Conservation (phyloP, 306 rosid genomes). For the cucumber (Cucumis sativus) region Cucumber_9930_V3 NC_026655.2:30701501-30702000, state of each 20-base stretch:
- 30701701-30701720: background rate
- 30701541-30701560: background rate
- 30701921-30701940: conserved; percentile 70
- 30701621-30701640: background rate
- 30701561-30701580: background rate
- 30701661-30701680: background rate
- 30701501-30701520: background rate
- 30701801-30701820: conserved; percentile 29
- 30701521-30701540: background rate
- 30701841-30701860: conserved; percentile 77
- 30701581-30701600: background rate
- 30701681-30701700: background rate
- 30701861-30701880: conserved; percentile 94
- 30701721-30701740: background rate
- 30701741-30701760: background rate
- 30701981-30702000: conserved; percentile 80
- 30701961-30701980: conserved; percentile 84
- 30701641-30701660: background rate
- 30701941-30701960: conserved; percentile 68
- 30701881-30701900: conserved; percentile 88
- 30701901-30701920: conserved; percentile 94
- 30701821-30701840: conserved; percentile 97
- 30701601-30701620: background rate
- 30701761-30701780: background rate
- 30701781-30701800: background rate